Percentiles rank a stretch among this genome's conserved stretches.
phyloP scores from a whole-genome alignment of 768 basidiomycete species.

The Boletus speciosus region DNA sequence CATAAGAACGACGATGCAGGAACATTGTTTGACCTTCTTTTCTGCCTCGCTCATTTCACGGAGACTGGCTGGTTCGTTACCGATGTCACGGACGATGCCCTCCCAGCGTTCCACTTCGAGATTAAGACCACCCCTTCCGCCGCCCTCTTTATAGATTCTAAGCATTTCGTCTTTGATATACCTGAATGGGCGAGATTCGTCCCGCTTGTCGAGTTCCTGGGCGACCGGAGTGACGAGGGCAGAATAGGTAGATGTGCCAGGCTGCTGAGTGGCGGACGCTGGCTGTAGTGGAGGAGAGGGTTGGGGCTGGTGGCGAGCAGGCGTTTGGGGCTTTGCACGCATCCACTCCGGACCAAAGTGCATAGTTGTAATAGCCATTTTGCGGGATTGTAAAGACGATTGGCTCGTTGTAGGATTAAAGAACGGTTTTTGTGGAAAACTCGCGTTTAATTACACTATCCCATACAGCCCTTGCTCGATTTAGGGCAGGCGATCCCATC shows the following conservation, averaged over 20 bases:
- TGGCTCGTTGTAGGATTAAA: constrained; percentile 6
- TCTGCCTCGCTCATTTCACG: constrained; percentile 80
- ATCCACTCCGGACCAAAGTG: constrained; percentile 95
- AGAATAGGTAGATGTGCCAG: constrained; percentile 70
- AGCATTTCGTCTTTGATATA: constrained; percentile 86
- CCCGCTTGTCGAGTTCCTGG: constrained; percentile 51
- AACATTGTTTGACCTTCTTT: constrained; percentile 67
- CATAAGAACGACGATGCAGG: constrained; percentile 5
- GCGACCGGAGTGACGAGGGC: constrained; percentile 47
- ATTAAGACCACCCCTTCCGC: constrained; percentile 68
- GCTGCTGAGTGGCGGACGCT: constrained; percentile 41
- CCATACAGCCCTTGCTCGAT: constrained; percentile 8
- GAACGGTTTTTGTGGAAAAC: constrained; percentile 27
- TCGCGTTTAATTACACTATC: constrained; percentile 17
- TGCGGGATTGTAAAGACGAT: constrained; percentile 16
- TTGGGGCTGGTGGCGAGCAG: constrained; percentile 50
- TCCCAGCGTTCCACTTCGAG: constrained; percentile 89
- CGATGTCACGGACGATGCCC: constrained; percentile 77
- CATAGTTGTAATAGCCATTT: constrained; percentile 65
- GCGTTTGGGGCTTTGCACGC: constrained; percentile 69
- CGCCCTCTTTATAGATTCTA: constrained; percentile 77
- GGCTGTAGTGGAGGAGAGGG: constrained; percentile 57
- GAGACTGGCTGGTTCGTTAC: constrained; percentile 66
- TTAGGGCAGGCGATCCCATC: constrained; percentile 32
- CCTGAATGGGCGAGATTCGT: constrained; percentile 74